Base-by-base conservation (phyloP, 2,329 filamentous ascomycete species). In the Aphanocladium album region DNA sequence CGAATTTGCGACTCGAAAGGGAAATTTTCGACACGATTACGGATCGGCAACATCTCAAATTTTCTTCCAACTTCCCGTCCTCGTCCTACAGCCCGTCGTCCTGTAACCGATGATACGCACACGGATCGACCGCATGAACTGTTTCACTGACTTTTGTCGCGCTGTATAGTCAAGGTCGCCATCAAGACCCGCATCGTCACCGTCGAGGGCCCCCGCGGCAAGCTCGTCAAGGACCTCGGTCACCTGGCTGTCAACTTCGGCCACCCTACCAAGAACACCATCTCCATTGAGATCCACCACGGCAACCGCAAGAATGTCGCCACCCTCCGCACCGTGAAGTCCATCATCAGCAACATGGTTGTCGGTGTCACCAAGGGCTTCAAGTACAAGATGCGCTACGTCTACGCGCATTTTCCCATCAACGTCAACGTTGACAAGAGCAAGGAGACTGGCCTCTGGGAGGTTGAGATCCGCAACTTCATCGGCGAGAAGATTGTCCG, bases 321-420 rank as follows among this genome's bases (percentile, higher is more conserved):
- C 76, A 91, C 93, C 71, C 92, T 99, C 80, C 92, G 95, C 74
- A 99, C 95, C 75, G 95, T 99, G 83, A 91, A 92, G 77, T 93
- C 93, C 69, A 81, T 98, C 81, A 96, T 99, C 86, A 91, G 96
- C 87, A 99, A 99, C 89, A 79, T 99, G 83, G 90, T 99, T 80
- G 88, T 93, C 74, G 95, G 95, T 80, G 95, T 99, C 70, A 99
- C 95, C 79, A 96, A 93, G 86, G 95, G 95, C 72, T 99, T 89
- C 91, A 96, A 96, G 85, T 99, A 99, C 90, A 99, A 99, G 91
- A 98, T 99, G 93, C 91, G 96, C 76, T 99, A 99, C 85, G 95
- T 99, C 81, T 99, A 99, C 80, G 95, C 95, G 79, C 95, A 99
- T 89, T 99, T 99, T 79, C 95, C 95, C 82, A 99, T 99, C 91